Base-by-base conservation (phyloP, 75 land plant species). In the Pinus tabuliformis region DNA sequence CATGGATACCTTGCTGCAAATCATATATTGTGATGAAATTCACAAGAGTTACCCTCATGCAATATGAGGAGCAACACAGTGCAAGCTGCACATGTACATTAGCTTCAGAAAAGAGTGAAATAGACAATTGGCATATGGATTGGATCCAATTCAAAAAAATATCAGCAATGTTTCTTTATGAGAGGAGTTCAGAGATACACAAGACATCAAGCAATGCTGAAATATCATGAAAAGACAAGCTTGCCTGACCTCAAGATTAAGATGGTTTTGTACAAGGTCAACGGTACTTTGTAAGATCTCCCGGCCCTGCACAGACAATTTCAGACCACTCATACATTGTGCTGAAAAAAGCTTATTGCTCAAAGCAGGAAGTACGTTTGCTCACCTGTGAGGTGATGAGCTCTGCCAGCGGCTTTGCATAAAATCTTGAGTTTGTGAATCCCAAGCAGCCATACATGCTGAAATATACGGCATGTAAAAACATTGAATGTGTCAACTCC, bases 401-500 rank as follows among this genome's bases (percentile, higher is more conserved):
- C 83, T 97, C 98, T 57, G 99, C 99, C 74, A 97, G 91, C 72
- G 98, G 93, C 85, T 95, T 97, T 77, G 99, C 99, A 88, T 95
- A 97, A 80, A 97, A 97, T 77, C 98, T 88, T 73, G 99, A 95
- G 73, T 95, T 92, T 36, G 91, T 77, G 81, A 97, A 97, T 26
- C 99, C 99, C 68, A 97, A 83, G 63, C 99, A 97, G 36, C 99
- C 99, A 88, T 97, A 97, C 86, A 97, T 97, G 70, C 99, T 97
- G 95, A 75, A 77, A 22, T 45, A 59, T 8, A 72, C 49, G 24
- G 39, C 37, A 21, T 45, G 36, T 54, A 5, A 71, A 58, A 28
- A 20, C 11, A 68, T 39, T 39, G 13, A n/a, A 37, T 2, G 11
- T 39, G 72, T 68, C 72, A 64, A 64, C n/a, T 49, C 36, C 42